Conservation (phyloP, 805 yeast genomes). For the Metschnikowia proteae region DNA sequence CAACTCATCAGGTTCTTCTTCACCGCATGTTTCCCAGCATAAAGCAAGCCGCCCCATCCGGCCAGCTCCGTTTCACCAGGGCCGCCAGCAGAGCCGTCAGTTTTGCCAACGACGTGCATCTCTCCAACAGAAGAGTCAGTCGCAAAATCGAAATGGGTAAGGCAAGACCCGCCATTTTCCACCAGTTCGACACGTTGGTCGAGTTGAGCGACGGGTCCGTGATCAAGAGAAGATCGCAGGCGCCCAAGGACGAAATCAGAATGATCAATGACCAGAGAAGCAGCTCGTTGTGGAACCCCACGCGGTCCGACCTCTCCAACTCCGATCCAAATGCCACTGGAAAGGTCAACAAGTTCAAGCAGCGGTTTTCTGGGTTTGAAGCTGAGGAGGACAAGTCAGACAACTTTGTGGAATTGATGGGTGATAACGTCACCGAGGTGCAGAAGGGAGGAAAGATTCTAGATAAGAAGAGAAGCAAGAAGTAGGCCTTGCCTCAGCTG, state of each 20-base stretch:
- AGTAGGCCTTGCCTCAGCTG: constrained; percentile 9
- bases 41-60: background rate
- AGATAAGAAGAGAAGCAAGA: constrained; percentile 39
- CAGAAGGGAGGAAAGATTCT: constrained; percentile 53
- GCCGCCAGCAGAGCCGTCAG: constrained; percentile 16
- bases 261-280: constrained; percentile 88
- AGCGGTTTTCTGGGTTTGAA: constrained; percentile 50
- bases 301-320: constrained; percentile 69
- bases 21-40: constrained; percentile 2
- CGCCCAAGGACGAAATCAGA: constrained; percentile 81
- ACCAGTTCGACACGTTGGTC: constrained; percentile 84
- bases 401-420: constrained; percentile 58
- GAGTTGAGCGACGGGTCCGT: constrained; percentile 95
- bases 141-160: constrained; percentile 72
- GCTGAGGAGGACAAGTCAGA: constrained; percentile 29
- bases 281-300: constrained; percentile 83
- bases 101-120: constrained; percentile 38
- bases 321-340: constrained; percentile 84
- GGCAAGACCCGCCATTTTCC: constrained; percentile 89
- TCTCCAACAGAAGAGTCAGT: constrained; percentile 54
- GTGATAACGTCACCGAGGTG: constrained; percentile 52
- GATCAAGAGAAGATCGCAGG: constrained; percentile 73
- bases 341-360: constrained; percentile 68
- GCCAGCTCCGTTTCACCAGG: constrained; percentile 12
- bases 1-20: background rate